phyloP scores from a whole-genome alignment of 257 asterid species.

The Lantana camara region DNA sequence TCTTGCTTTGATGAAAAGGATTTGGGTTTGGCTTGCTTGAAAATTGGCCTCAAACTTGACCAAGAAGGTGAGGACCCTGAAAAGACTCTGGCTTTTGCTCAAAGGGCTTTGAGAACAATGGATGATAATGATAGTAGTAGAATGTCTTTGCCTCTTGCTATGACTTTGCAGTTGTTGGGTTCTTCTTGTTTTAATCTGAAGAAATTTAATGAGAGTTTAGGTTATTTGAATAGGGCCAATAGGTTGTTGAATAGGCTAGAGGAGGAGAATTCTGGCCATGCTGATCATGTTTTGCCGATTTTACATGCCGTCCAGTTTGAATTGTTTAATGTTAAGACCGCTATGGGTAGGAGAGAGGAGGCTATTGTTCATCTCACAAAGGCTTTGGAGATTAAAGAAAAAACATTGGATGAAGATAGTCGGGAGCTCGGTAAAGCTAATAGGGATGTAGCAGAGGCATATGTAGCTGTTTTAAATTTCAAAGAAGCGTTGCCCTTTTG shows the following conservation, averaged over 20 bases:
- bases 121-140: constrained; percentile 45
- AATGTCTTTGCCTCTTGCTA: constrained; percentile 72
- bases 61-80: constrained; percentile 78
- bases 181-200: constrained; percentile 61
- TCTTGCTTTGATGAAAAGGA: constrained; percentile 62
- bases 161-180: constrained; percentile 88
- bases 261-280: constrained; percentile 42
- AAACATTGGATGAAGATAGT: constrained; percentile 61
- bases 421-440: constrained; percentile 84
- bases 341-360: constrained; percentile 91
- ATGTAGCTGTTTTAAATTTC: constrained; percentile 72
- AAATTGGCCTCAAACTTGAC: constrained; percentile 82
- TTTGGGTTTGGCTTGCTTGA: constrained; percentile 79
- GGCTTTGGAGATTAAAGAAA: constrained; percentile 79
- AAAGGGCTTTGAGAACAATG: constrained; percentile 64
- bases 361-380: constrained; percentile 76
- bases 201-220: constrained; percentile 83
- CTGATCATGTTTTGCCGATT: constrained; percentile 62
- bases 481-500: constrained; percentile 77
- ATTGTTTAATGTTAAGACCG: constrained; percentile 82
- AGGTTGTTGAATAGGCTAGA: constrained; percentile 63
- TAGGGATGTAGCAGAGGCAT: constrained; percentile 86
- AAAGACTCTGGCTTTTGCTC: constrained; percentile 64
- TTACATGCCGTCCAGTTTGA: constrained; percentile 75
- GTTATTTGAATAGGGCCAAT: constrained; percentile 80